These are phyloP conservation scores for Candida silvicultrix DNA, from an alignment of 805 yeast species.

Conservation along the genomic window DNA sequence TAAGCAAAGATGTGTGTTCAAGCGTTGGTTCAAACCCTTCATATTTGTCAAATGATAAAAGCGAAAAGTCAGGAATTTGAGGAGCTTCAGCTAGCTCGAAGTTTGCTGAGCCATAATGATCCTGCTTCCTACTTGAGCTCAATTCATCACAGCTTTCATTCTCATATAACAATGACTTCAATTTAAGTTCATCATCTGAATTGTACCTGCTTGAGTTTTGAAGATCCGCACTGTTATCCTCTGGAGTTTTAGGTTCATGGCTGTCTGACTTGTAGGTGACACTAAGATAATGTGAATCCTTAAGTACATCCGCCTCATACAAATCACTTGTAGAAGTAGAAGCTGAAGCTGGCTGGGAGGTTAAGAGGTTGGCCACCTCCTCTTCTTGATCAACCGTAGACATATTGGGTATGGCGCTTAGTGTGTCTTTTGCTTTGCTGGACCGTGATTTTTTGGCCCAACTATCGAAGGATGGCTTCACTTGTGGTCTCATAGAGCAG, in stretches of 20 bases:
- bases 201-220: background rate
- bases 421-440: background rate
- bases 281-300: background rate
- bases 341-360: background rate
- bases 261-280: background rate
- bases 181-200: background rate
- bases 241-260: background rate
- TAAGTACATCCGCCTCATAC: background rate
- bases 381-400: background rate
- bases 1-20: background rate
- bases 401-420: background rate
- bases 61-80: background rate
- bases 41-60: background rate
- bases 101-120: too few species aligned
- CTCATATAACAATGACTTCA: too few species aligned
- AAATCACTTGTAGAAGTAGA: too few species aligned
- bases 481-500: background rate
- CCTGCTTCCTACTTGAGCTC: too few species aligned
- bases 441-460: conserved; percentile 3
- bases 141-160: too few species aligned
- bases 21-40: background rate
- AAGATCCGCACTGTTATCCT: background rate
- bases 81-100: background rate
- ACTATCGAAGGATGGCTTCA: conserved; percentile 4
- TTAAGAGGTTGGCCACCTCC: background rate